Conservation (phyloP, 192 early-diverging fungal species). For the Mortierella alpina region DNA sequence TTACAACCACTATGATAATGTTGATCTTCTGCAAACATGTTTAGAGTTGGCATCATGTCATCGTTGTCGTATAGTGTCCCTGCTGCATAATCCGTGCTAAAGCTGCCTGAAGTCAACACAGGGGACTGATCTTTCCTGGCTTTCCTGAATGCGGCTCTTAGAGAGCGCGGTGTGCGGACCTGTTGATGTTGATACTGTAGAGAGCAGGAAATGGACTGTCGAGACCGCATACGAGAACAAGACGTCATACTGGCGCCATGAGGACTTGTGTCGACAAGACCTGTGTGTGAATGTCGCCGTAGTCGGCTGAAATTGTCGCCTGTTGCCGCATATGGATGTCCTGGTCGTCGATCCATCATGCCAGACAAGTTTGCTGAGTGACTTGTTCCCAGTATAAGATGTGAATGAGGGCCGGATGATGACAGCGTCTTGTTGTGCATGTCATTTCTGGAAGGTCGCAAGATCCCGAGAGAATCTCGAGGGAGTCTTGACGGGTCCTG, state of each 20-base stretch:
- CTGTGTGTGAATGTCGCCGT: conserved; percentile 40
- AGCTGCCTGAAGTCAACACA: conserved; percentile 39
- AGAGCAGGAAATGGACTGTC: conserved; percentile 10
- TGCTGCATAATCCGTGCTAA: conserved; percentile 21
- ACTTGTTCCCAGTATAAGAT: neutral
- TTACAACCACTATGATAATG: too few species aligned
- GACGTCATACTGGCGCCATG: neutral
- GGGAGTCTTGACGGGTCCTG: neutral
- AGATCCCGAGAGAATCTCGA: conserved; percentile 22
- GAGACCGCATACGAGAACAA: conserved; percentile 9
- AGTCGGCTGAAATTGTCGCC: neutral
- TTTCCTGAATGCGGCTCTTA: conserved; percentile 35
- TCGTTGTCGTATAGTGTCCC: neutral
- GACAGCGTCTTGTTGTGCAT: neutral
- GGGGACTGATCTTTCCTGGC: conserved; percentile 43
- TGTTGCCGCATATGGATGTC: neutral
- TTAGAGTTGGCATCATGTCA: neutral
- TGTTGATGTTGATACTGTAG: conserved; percentile 27
- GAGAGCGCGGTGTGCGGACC: conserved; percentile 13
- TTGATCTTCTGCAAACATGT: neutral
- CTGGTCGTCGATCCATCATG: neutral
- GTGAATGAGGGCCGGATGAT: neutral
- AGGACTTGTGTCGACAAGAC: conserved; percentile 5
- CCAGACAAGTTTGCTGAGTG: neutral
- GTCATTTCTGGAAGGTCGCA: conserved; percentile 7